phyloP scores from a whole-genome alignment of 1,284 basidiomycete species.

The Ustilago sp. region DNA sequence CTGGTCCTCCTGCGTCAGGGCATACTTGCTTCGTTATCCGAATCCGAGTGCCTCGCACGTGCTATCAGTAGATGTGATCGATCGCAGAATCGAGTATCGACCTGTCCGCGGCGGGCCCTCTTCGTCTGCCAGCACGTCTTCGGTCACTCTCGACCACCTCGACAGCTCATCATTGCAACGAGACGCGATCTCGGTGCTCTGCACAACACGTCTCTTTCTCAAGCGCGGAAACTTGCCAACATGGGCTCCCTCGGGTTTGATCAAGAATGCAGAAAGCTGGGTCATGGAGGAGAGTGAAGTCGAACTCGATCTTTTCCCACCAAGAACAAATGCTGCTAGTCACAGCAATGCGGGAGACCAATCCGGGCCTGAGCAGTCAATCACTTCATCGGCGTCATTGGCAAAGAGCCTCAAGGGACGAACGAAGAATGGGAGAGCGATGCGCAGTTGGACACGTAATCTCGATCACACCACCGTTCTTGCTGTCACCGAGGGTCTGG shows the following conservation, averaged over 20 bases:
- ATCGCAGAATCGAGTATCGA: conserved; percentile 73
- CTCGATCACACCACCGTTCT: conserved; percentile 66
- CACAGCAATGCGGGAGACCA: background rate
- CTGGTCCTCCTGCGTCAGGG: conserved; percentile 70
- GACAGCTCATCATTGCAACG: conserved; percentile 3
- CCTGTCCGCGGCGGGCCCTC: conserved; percentile 29
- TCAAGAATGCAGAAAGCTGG: conserved; percentile 70
- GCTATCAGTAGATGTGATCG: conserved; percentile 92
- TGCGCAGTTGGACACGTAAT: conserved; percentile 68
- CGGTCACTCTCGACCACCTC: conserved; percentile 64
- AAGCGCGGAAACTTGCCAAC: conserved; percentile 89
- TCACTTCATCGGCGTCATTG: background rate
- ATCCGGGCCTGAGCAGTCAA: background rate
- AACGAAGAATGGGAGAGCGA: conserved; percentile 51
- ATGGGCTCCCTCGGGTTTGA: conserved; percentile 87
- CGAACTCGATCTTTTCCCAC: conserved; percentile 58
- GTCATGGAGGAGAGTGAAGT: conserved; percentile 69
- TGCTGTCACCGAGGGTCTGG: conserved; percentile 64
- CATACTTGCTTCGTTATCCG: conserved; percentile 95
- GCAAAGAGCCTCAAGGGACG: conserved; percentile 32
- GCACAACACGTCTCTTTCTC: conserved; percentile 89
- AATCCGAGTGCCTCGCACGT: conserved; percentile 96
- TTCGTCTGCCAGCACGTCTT: conserved; percentile 29
- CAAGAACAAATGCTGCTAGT: conserved; percentile 12
- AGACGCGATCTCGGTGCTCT: conserved; percentile 77